Percentiles rank a stretch among this genome's conserved stretches.
phyloP scores from a whole-genome alignment of 1,284 basidiomycete species.

The Baeospora myosura region DNA sequence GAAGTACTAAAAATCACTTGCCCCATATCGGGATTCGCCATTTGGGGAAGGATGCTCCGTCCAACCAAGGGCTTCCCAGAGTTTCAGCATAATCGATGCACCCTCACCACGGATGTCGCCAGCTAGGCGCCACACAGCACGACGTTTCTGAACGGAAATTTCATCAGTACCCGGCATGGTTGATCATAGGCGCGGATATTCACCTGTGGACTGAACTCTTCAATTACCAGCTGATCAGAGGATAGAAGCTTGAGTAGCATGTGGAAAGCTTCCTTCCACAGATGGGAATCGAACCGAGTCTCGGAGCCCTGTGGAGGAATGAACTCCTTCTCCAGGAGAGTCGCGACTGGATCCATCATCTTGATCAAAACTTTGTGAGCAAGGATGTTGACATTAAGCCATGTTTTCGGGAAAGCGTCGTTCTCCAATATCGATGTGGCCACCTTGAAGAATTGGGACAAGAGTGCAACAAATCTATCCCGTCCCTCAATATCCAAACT shows the following conservation, averaged over 20 bases:
- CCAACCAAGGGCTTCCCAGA: slow-evolving; percentile 88
- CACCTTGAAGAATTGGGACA: slow-evolving; percentile 79
- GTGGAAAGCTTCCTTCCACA: slow-evolving; percentile 82
- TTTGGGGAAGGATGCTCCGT: slow-evolving; percentile 47
- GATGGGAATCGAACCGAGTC: slow-evolving; percentile 63
- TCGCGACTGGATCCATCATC: slow-evolving; percentile 78
- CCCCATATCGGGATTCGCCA: slow-evolving; percentile 53
- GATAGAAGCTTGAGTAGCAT: slow-evolving; percentile 83
- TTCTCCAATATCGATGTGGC: slow-evolving; percentile 79
- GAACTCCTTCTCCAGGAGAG: slow-evolving; percentile 74
- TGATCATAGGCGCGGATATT: slow-evolving; percentile 15
- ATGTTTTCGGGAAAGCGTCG: slow-evolving; percentile 85
- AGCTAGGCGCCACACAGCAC: slow-evolving; percentile 92
- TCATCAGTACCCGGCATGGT: slow-evolving; percentile 9
- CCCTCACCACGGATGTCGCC: slow-evolving; percentile 94
- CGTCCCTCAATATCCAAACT: slow-evolving; percentile 81
- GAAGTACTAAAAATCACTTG: slow-evolving; percentile 30
- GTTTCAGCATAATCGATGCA: slow-evolving; percentile 70
- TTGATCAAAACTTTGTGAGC: slow-evolving; percentile 86
- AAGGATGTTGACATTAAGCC: slow-evolving; percentile 90
- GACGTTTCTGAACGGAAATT: slow-evolving; percentile 61
- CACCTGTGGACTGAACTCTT: slow-evolving; percentile 89
- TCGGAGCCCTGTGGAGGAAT: slow-evolving; percentile 65
- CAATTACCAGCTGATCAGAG: slow-evolving; percentile 87
- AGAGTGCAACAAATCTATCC: slow-evolving; percentile 65